These are phyloP conservation scores for Leccinum laetum DNA, from an alignment of 1,284 basidiomycete genomes.

Conservation along the genomic window DNA sequence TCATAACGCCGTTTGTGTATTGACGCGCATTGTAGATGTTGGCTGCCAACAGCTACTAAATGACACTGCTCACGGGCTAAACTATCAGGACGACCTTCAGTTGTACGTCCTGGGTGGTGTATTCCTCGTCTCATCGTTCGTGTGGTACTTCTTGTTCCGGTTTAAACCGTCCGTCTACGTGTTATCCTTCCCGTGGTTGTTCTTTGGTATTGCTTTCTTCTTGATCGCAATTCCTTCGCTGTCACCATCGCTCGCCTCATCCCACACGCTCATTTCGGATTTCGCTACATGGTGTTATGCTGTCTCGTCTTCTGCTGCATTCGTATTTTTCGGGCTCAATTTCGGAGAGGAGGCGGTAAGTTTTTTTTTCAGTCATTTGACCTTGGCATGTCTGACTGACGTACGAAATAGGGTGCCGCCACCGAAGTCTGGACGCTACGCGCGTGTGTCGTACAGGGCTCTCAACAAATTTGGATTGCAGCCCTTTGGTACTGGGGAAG, in stretches of 20 bases:
- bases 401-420: constrained; percentile 66
- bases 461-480: constrained; percentile 92
- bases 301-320: constrained; percentile 84
- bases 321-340: constrained; percentile 92
- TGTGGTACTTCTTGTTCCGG: constrained; percentile 92
- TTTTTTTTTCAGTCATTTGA: constrained; percentile 9
- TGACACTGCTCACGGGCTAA: constrained; percentile 84
- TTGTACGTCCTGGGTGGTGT: constrained; percentile 89
- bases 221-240: constrained; percentile 86
- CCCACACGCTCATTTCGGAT: constrained; percentile 57
- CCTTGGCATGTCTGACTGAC: constrained; percentile 10
- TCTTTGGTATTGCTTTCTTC: constrained; percentile 89
- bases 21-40: constrained; percentile 53
- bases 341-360: constrained; percentile 92
- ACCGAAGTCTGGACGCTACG: constrained; percentile 91
- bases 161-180: constrained; percentile 87
- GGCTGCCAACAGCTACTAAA: constrained; percentile 92
- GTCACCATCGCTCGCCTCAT: constrained; percentile 55
- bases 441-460: constrained; percentile 89
- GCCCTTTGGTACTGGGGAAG: constrained; percentile 96
- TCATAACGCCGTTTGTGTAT: not conserved
- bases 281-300: constrained; percentile 90
- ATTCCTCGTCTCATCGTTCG: constrained; percentile 81
- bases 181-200: constrained; percentile 84
- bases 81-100: constrained; percentile 78